These are phyloP conservation scores for Aspergillus pseudoviridinutans DNA, from an alignment of 2,329 filamentous ascomycete species.

Conservation along the genomic window DNA sequence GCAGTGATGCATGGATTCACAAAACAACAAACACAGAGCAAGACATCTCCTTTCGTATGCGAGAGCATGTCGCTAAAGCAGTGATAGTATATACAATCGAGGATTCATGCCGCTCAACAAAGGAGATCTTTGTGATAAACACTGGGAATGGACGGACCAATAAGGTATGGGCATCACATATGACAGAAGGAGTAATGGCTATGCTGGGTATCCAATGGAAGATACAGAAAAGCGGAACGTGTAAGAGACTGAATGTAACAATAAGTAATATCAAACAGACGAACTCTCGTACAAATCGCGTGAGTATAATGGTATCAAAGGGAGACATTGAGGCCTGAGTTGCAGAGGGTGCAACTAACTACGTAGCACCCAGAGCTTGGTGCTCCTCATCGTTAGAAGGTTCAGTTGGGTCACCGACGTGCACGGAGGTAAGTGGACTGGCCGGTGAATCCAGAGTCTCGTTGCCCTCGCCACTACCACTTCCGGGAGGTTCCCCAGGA, in stretches of 20 bases:
- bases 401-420: constrained; percentile 1
- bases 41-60: constrained; percentile 4
- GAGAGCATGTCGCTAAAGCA: constrained; percentile 1
- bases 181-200: constrained; percentile 12
- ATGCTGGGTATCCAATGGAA: constrained; percentile 30
- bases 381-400: not conserved
- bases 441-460: constrained; percentile 19
- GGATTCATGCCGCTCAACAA: not conserved
- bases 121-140: not conserved
- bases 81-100: not conserved
- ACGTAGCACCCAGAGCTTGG: not conserved
- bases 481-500: constrained; percentile 26
- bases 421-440: constrained; percentile 13
- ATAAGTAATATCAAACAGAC: not conserved
- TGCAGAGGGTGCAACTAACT: not conserved
- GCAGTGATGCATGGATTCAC: not conserved
- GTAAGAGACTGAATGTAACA: not conserved
- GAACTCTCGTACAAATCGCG: not conserved
- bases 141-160: constrained; percentile 7
- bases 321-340: not conserved
- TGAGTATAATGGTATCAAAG: not conserved
- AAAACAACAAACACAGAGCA: not conserved
- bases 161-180: not conserved
- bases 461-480: constrained; percentile 24
- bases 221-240: constrained; percentile 6